Evolutionary conservation across 768 basidiomycete species (phyloP), one percentile per base, ranked within the genome.

Genomic region (Serendipita indica): DNA sequence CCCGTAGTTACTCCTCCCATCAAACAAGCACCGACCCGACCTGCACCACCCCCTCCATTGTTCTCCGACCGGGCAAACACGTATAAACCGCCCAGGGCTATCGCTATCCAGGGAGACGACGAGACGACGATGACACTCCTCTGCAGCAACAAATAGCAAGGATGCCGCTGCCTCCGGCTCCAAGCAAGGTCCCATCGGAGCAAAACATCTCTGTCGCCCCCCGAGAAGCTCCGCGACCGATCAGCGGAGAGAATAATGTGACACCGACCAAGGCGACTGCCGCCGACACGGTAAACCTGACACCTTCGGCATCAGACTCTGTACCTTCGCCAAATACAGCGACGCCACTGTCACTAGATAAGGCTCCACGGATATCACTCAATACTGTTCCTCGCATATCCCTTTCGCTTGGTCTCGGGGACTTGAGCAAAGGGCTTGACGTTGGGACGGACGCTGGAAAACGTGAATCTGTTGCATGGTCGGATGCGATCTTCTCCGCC

Each of bases 51-150:
- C 22, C 49, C 49, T 30, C 20, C 30, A 10, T 18, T 54, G 4
- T 54, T 54, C 30, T 54, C 49, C 22, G 49, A 54, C 25, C 22
- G 32, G 49, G 49, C 49, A 30, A 54, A 54, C n/a, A 33, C 49
- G n/a, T 54, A 54, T 18, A 54, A 54, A 18, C 49, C 49, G n/a
- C 49, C 49, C 7, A 10, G 10, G 7, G 49, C n/a, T 13, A 54
- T 54, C 10, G 49, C 49, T 4, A 18, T 54, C 5, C 22, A 54
- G 10, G 49, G 25, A 7, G 49, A 54, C n/a, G 49, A 54, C n/a
- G 16, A 27, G 22, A 27, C 10, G 49, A 54, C 22, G 49, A 54
- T 10, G n/a, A 37, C 35, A 10, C n/a, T 10, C 35, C 35, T 37
- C 35, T 37, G 10, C n/a, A n/a, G n/a, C n/a, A n/a, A n/a, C n/a